Evolutionary conservation across 148 eudicot species (phyloP), one percentile per base, ranked within the genome.

Genomic region (Camellia lanceoleosa): DNA sequence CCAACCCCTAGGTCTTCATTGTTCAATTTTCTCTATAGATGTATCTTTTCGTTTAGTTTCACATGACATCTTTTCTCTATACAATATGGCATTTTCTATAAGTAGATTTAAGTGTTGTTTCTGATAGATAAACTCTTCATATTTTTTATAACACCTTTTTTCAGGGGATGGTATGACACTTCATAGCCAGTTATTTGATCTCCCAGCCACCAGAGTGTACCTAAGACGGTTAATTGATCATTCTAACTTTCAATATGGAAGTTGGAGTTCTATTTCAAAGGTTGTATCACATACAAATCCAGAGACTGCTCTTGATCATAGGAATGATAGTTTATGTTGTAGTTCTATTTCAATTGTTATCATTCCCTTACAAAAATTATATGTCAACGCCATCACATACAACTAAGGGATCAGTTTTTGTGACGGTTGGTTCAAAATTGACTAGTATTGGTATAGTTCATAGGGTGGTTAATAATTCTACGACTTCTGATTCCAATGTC

Each of bases 341-440:
- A 18, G 78, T 85, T 79, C 63, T 88, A 9, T 70, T 55, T 67
- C 90, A 91, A 71, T 84, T 86, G 30, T 82, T 69, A 64, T 87
- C 30, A 59, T 68, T 82, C 78, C 84, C 82, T 71, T 79, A 79
- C 70, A 66, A 61, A 60, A 81, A 46, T 62, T 78, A 79, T 58
- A 23, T 59, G 38, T 76, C 78, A 4, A 9, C 76, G 58, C 20
- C 72, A 60, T 79, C 82, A 18, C 16, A 69, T 79, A 79, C 38
- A 42, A 66, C 56, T 52, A 65, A 73, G 46, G 75, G 77, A 73
- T 78, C 70, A 41, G 49, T 42, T 51, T 41, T 65, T 66, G 15
- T 58, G 52, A 71, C 2, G 4, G 41, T 30, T 43, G 20, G 41
- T 71, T 82, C 85, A 38, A 41, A 75, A 23, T 20, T 59, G 8